These are phyloP conservation scores for Candida methanosorbosa DNA, from an alignment of 805 yeast genomes.

Conservation along the genomic window DNA sequence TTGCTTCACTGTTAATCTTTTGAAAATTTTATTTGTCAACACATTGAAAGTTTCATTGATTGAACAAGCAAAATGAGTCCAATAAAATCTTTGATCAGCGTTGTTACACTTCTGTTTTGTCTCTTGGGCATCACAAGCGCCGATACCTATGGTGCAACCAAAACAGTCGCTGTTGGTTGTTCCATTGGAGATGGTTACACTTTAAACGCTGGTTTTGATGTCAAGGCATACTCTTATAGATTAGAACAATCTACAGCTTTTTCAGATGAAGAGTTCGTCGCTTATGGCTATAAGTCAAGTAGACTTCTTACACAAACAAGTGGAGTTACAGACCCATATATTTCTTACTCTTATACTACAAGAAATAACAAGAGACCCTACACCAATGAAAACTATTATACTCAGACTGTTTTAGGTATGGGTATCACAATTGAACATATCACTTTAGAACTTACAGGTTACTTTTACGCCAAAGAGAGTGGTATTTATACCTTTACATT, in stretches of 20 bases:
- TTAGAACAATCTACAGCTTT: constrained; percentile 1
- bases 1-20: too few relatives aligned
- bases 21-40: too few relatives aligned
- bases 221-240: background rate
- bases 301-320: background rate
- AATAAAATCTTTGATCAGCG: too few relatives aligned
- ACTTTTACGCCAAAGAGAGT: constrained; percentile 16
- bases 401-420: background rate
- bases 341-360: background rate
- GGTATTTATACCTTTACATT: constrained; percentile 15
- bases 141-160: too few relatives aligned
- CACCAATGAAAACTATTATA: background rate
- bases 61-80: too few relatives aligned
- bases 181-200: background rate
- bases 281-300: background rate
- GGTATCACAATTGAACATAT: background rate
- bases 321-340: background rate
- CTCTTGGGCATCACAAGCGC: too few relatives aligned
- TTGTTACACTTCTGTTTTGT: too few relatives aligned
- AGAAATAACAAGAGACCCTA: background rate
- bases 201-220: background rate
- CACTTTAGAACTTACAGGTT: constrained; percentile 16
- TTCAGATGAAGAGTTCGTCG: background rate
- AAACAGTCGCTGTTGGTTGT: background rate
- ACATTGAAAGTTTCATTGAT: too few relatives aligned